These are phyloP conservation scores for Venturia asperata DNA, from an alignment of 2,329 filamentous ascomycete species.

Conservation along the genomic window DNA sequence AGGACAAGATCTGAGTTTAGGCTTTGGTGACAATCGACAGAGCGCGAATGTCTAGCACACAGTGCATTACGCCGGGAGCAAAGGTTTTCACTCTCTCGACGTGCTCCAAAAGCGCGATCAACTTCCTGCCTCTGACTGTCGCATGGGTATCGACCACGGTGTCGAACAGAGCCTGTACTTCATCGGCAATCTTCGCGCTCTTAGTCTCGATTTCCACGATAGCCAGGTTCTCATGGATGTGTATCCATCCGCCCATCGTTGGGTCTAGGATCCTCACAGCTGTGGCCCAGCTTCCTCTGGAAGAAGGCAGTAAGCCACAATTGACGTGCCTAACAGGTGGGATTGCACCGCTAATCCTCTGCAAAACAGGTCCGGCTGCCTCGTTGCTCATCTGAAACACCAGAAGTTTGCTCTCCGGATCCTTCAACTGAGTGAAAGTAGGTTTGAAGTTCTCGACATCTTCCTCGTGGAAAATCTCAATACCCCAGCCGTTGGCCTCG, in stretches of 20 bases:
- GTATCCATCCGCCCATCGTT: constrained; percentile 47
- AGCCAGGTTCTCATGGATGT: constrained; percentile 55
- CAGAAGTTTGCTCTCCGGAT: constrained; percentile 25
- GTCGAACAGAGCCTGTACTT: constrained; percentile 1
- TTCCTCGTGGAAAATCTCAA: constrained; percentile 4
- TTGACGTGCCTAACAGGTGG: constrained; percentile 50
- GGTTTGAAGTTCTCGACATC: background rate
- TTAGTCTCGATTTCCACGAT: constrained; percentile 35
- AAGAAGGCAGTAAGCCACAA: constrained; percentile 50
- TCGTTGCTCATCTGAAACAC: constrained; percentile 39
- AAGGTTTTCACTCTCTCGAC: constrained; percentile 52
- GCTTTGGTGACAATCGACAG: background rate
- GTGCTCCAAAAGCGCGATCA: constrained; percentile 31
- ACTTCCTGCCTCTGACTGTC: background rate
- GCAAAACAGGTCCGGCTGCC: constrained; percentile 28
- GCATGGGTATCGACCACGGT: background rate
- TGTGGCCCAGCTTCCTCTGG: constrained; percentile 41
- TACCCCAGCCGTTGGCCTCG: constrained; percentile 35
- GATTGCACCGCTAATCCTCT: constrained; percentile 23
- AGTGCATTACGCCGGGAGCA: constrained; percentile 55
- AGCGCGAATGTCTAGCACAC: constrained; percentile 49
- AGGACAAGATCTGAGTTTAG: background rate
- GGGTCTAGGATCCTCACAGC: constrained; percentile 44
- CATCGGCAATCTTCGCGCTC: constrained; percentile 24
- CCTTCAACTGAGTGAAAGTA: background rate